Percentiles rank a stretch among this genome's conserved stretches.
phyloP scores from a whole-genome alignment of 2,329 filamentous ascomycete species.

The Davidsoniella eucalypti region DNA sequence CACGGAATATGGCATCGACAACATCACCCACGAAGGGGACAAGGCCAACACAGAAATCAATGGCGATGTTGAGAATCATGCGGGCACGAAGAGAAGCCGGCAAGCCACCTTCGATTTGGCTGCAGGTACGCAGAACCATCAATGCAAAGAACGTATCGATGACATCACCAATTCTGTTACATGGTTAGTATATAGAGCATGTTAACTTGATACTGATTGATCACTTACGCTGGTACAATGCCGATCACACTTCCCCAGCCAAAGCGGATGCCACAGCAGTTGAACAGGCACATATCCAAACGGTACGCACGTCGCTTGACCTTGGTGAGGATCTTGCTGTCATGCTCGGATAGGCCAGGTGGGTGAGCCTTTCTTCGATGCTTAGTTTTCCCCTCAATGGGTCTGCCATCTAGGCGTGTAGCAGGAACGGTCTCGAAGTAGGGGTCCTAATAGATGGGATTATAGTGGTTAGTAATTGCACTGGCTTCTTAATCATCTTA shows the following conservation, averaged over 20 bases:
- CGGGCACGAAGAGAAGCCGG: slow-evolving; percentile 39
- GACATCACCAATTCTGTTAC: slow-evolving; percentile 53
- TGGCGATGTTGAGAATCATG: slow-evolving; percentile 67
- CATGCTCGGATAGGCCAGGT: slow-evolving; percentile 65
- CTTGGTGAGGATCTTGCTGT: slow-evolving; percentile 66
- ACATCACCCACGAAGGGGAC: slow-evolving; percentile 64
- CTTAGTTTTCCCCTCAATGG: slow-evolving; percentile 50
- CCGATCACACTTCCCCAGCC: slow-evolving; percentile 83
- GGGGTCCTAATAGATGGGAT: slow-evolving; percentile 51
- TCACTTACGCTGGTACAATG: slow-evolving; percentile 59
- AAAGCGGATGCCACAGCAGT: slow-evolving; percentile 63
- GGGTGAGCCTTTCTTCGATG: slow-evolving; percentile 76
- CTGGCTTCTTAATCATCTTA: neutral
- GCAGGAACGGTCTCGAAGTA: slow-evolving; percentile 75
- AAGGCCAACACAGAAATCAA: slow-evolving; percentile 60
- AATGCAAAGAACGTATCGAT: slow-evolving; percentile 58
- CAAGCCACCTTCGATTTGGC: slow-evolving; percentile 61
- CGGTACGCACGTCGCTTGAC: slow-evolving; percentile 75
- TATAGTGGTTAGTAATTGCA: slow-evolving; percentile 1
- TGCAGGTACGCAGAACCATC: slow-evolving; percentile 57
- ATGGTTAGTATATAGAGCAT: neutral
- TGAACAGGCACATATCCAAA: slow-evolving; percentile 73
- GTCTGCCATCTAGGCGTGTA: slow-evolving; percentile 47
- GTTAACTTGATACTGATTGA: neutral
- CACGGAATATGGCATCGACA: slow-evolving; percentile 53